A percentile compares a stretch with the other conserved stretches of the same genome.
Conservation (phyloP, 2,329 filamentous ascomycete species). For the Stenocarpella maydis region DNA sequence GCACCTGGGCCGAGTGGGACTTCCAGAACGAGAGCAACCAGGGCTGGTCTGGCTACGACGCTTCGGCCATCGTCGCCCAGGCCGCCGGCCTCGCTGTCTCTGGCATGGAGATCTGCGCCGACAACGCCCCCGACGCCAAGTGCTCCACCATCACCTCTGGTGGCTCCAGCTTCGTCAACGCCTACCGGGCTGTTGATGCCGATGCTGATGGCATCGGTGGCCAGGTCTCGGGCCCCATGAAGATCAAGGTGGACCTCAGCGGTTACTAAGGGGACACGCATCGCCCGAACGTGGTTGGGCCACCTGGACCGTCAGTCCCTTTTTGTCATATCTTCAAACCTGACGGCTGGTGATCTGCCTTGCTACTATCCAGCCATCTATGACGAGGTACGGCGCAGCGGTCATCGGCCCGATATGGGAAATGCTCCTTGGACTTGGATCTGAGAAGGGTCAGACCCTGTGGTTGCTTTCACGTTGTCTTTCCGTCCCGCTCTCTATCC, state of each 20-base stretch:
- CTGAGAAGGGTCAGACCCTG: constrained; percentile 16
- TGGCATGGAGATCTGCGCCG: constrained; percentile 51
- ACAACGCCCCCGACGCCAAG: constrained; percentile 34
- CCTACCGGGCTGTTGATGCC: constrained; percentile 47
- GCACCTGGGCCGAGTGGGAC: constrained; percentile 61
- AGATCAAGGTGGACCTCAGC: constrained; percentile 34
- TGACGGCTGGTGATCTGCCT: constrained; percentile 8
- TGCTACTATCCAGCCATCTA: constrained; percentile 22
- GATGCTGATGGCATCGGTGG: constrained; percentile 45
- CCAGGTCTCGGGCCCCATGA: constrained; percentile 28
- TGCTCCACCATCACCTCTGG: constrained; percentile 46
- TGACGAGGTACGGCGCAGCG: constrained; percentile 20
- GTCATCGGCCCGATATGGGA: constrained; percentile 13
- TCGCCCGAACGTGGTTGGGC: constrained; percentile 3
- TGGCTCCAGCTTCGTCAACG: constrained; percentile 43
- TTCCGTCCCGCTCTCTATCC: not conserved
- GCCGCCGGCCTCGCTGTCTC: constrained; percentile 46
- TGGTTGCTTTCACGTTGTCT: not conserved
- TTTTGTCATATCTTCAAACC: constrained; percentile 14
- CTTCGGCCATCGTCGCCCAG: constrained; percentile 57
- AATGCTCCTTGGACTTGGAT: constrained; percentile 22
- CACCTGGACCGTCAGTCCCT: constrained; percentile 10
- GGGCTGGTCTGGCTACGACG: constrained; percentile 60
- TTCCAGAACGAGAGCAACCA: constrained; percentile 54
- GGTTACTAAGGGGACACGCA: constrained; percentile 11